phyloP scores from a whole-genome alignment of 805 yeast genomes.

The Yamadazyma paraphyllophila region DNA sequence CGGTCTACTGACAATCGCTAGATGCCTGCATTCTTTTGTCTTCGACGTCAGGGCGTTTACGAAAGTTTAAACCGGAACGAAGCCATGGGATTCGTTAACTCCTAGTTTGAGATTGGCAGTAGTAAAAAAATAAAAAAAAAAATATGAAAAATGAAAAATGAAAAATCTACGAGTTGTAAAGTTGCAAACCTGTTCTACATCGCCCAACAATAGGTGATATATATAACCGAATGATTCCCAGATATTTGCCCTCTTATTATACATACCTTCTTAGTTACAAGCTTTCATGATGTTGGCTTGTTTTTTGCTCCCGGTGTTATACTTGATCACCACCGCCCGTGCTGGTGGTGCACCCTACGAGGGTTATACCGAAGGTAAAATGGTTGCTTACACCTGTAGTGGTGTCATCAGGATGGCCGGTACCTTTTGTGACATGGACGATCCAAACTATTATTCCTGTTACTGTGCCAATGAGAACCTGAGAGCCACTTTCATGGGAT shows the following conservation, averaged over 20 bases:
- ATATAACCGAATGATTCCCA: neutral
- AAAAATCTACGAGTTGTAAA: neutral
- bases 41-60: neutral
- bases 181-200: neutral
- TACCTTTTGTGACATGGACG: constrained; percentile 9
- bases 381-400: neutral
- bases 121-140: neutral
- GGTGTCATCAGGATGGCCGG: neutral
- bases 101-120: neutral
- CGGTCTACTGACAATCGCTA: neutral
- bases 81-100: neutral
- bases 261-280: no score
- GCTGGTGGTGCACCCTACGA: neutral
- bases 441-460: constrained; percentile 16
- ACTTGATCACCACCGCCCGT: neutral
- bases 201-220: neutral
- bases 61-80: neutral
- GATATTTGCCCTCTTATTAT: neutral
- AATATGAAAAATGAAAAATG: neutral
- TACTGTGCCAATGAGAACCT: constrained; percentile 24
- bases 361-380: neutral
- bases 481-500: constrained; percentile 32
- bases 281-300: no score
- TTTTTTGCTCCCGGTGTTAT: neutral
- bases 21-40: neutral